Evolutionary conservation across 1,284 basidiomycete genomes (phyloP).

Genomic region (Stereum hirsutum): DNA sequence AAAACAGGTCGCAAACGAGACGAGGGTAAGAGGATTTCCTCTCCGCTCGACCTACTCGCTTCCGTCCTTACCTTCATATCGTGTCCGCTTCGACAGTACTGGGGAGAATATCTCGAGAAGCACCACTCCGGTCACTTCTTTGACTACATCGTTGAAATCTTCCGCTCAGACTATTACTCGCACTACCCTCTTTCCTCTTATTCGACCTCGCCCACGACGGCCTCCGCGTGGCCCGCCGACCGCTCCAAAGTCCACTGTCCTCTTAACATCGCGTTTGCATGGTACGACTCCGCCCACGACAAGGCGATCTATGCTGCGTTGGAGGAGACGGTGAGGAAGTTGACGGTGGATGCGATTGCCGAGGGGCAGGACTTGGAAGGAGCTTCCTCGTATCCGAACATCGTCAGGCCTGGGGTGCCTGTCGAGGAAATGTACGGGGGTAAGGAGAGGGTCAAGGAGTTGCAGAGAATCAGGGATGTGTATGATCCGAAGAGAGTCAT

Average conservation of each 20-base stretch:
- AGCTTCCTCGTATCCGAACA: slow-evolving; percentile 26
- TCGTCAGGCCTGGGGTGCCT: slow-evolving; percentile 5
- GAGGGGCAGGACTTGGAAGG: slow-evolving; percentile 33
- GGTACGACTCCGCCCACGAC: slow-evolving; percentile 27
- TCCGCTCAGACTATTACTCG: slow-evolving; percentile 34
- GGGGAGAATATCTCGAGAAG: slow-evolving; percentile 20
- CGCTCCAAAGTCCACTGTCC: slow-evolving; percentile 31
- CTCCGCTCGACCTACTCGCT: background rate
- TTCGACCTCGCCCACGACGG: too few relatives aligned
- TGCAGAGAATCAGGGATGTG: slow-evolving; percentile 6
- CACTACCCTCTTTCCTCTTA: too few relatives aligned
- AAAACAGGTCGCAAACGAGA: slow-evolving; percentile 40
- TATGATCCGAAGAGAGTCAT: slow-evolving; percentile 12
- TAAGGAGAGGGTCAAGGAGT: slow-evolving; percentile 1
- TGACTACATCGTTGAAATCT: slow-evolving; percentile 49
- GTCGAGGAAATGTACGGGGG: slow-evolving; percentile 9
- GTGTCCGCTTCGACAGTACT: background rate
- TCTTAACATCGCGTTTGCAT: slow-evolving; percentile 39
- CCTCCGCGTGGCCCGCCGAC: slow-evolving; percentile 38
- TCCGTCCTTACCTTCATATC: slow-evolving; percentile 20
- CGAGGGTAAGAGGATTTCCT: slow-evolving; percentile 22
- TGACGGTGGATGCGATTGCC: slow-evolving; percentile 26
- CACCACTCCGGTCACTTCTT: slow-evolving; percentile 16
- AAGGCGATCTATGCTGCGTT: slow-evolving; percentile 27
- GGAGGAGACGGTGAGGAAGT: slow-evolving; percentile 24